Base-by-base conservation (phyloP, 2,329 filamentous ascomycete species). In the Fusarium sterilihyphosum region DNA sequence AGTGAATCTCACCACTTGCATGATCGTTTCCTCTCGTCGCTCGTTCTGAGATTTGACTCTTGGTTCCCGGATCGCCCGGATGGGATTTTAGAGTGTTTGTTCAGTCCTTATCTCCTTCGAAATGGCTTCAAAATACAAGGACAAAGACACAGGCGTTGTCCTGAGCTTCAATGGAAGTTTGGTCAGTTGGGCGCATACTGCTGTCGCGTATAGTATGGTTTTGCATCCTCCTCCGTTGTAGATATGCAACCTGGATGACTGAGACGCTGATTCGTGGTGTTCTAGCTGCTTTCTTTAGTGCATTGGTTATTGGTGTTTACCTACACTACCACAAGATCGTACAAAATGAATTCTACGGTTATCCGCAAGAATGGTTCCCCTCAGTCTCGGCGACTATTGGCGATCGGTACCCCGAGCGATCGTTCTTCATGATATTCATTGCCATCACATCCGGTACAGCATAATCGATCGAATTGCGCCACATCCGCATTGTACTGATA, bases 281-380 rank as follows among this genome's bases (percentile, higher is more conserved):
- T 73, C 46, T 77, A 94, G 92, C 89, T 79, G 95, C 96, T 65
- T 98, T 98, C 81, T 74, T 97, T 73, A 94, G 94, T 81, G 96
- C 96, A 68, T 87, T 98, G 75, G 82, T 96, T 64, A 91, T 97
- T 71, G 96, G 96, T 75, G 86, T 92, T 64, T 89, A 87, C 63
- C 88, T 99, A 56, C 96, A 99, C 85, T 98, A 96, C 85, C 90
- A 93, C 81, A 99, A 99, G 86, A 99, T 99, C 77, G 96, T 99
- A 64, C 88, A 98, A 84, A 99, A 99, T 84, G 95, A 99, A 84
- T 93, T 95, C 85, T 97, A 95, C 83, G 94, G 94, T 78, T 98
- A 97, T 81, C 95, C 95, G 4, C 88, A 97, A 77, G 95, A 98
- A 87, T 98, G 95, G 95, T 98, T 98, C 80, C 95, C 95, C 67